Evolutionary conservation across 345 rosid species (phyloP), one percentile per base, ranked within the genome.

Genomic region (Lepidium aucheri): DNA sequence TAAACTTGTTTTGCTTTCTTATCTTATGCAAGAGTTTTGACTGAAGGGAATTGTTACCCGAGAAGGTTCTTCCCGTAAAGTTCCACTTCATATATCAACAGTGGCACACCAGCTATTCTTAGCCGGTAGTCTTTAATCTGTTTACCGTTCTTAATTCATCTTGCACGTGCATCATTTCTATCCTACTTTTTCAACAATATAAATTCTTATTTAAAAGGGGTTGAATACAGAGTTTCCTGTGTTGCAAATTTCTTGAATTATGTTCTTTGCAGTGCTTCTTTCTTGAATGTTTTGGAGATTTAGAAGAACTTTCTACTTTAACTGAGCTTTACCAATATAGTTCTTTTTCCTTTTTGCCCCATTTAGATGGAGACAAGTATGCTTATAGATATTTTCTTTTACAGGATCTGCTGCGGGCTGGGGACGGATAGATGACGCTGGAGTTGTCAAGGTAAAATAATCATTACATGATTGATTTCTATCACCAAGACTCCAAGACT

Each of bases 321-420:
- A 43, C 30, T 56, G 36, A 63, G 44, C 52, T 53, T 18, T 18
- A 56, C 42, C 18, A 49, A 57, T 55, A 40, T 38, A 39, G 59
- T 56, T 55, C 59, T 9, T 43, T 30, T 13, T 13, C 17, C 28
- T 16, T 16, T 35, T 18, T 28, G 3, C 26, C 49, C 18, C 11
- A 7, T 57, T 30, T 64, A 40, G 67, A 33, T 65, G 20, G 53
- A 40, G 60, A 51, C 53, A 17, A 24, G 16, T 18, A 33, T 73
- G 64, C 55, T 73, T 65, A 73, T 6, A 38, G 5, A 58, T 16
- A 22, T 35, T 5, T 65, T 49, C 24, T 20, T 33, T 47, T 53
- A 42, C 84, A 92, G 97, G 97, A 49, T 92, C 97, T 13, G 95
- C 98, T 75, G 93, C 97, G 56, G 97, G 98, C 34, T 92, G 95